These are phyloP conservation scores for Talaromyces sp. DNA, from an alignment of 2,329 filamentous ascomycete genomes.

Conservation along the genomic window DNA sequence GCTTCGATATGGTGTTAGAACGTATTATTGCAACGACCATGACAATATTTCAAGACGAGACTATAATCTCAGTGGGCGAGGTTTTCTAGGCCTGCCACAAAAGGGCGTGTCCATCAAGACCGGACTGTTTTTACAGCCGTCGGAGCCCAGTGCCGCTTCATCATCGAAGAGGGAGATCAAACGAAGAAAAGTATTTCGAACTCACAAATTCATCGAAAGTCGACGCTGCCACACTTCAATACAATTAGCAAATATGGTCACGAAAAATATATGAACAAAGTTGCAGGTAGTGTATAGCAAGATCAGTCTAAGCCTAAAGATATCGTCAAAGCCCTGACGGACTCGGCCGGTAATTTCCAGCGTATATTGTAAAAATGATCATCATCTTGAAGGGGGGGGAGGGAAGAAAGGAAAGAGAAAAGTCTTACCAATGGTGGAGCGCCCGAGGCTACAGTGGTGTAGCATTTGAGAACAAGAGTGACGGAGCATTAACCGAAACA, in stretches of 20 bases:
- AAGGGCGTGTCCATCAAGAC: conserved; percentile 80
- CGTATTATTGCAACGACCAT: not conserved
- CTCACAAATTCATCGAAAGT: not conserved
- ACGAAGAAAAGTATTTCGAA: not conserved
- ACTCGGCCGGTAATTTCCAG: conserved; percentile 98
- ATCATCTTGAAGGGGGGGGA: conserved; percentile 42
- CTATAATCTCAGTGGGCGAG: conserved; percentile 79
- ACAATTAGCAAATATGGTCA: not conserved
- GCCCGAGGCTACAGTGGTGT: not conserved
- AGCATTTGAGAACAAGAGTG: not conserved
- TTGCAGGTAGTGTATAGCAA: conserved; percentile 15
- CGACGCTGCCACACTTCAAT: not conserved
- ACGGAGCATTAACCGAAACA: not conserved
- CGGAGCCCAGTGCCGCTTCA: conserved; percentile 90
- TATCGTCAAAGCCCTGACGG: conserved; percentile 66
- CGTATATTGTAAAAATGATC: conserved; percentile 60
- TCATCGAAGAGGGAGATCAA: conserved; percentile 23
- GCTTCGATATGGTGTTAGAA: not conserved
- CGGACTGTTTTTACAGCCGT: conserved; percentile 51
- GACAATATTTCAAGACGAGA: not conserved
- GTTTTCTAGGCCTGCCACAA: conserved; percentile 99
- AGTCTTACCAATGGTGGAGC: conserved; percentile 17
- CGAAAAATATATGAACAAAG: not conserved
- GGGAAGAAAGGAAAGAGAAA: not conserved
- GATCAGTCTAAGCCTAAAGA: conserved; percentile 69